Evolutionary conservation across 768 basidiomycete genomes (phyloP).

Genomic region (Hericium rajendrae): DNA sequence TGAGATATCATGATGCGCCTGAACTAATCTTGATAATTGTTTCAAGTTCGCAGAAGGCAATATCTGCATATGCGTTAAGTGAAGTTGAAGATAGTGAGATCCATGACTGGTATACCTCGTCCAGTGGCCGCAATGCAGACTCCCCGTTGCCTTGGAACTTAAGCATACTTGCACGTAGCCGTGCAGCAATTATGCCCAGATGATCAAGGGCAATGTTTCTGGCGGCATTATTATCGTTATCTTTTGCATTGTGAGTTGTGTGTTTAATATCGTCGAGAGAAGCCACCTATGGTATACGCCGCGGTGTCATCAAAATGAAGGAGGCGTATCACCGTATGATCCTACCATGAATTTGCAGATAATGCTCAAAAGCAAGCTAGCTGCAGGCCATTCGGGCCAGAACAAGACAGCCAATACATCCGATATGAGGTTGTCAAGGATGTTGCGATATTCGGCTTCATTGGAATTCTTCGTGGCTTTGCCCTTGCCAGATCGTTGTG

Average conservation of each 20-base stretch:
- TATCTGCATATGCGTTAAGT: conserved; percentile 29
- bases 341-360: conserved; percentile 80
- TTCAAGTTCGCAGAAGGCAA: conserved; percentile 39
- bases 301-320: neutral
- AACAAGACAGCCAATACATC: conserved; percentile 84
- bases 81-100: conserved; percentile 1
- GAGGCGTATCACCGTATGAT: neutral
- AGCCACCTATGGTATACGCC: conserved; percentile 42
- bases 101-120: conserved; percentile 43
- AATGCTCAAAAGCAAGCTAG: conserved; percentile 70
- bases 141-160: conserved; percentile 28
- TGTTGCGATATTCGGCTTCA: conserved; percentile 87
- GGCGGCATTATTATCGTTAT: conserved; percentile 68
- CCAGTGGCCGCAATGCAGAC: conserved; percentile 44
- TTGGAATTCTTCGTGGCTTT: conserved; percentile 86
- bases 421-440: conserved; percentile 84
- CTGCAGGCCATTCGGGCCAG: conserved; percentile 98
- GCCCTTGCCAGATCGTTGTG: conserved; percentile 65
- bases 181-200: conserved; percentile 84
- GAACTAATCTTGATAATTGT: conserved; percentile 48
- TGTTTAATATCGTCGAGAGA: conserved; percentile 78
- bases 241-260: conserved; percentile 25
- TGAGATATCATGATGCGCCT: conserved; percentile 55
- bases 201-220: conserved; percentile 91
- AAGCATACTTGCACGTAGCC: conserved; percentile 52